Evolutionary conservation across 768 basidiomycete species (phyloP).

Genomic region (Suillus bovinus): DNA sequence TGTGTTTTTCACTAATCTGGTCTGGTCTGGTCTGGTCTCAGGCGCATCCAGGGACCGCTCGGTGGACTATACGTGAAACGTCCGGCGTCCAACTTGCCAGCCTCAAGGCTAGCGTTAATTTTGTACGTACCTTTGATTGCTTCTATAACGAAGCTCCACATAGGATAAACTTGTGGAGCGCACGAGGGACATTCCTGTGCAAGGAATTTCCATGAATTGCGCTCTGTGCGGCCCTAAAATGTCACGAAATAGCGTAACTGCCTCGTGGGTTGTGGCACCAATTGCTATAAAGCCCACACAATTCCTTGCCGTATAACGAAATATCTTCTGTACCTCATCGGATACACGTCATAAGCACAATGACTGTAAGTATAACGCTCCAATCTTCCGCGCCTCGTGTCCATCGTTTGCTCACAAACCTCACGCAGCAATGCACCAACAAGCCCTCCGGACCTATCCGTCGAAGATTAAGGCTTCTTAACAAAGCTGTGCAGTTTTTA

Average conservation of each 20-base stretch:
- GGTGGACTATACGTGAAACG: constrained; percentile 3
- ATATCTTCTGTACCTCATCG: background rate
- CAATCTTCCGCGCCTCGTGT: constrained; percentile 4
- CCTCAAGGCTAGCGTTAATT: constrained; percentile 6
- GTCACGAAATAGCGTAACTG: background rate
- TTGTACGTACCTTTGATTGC: background rate
- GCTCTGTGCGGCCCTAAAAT: constrained; percentile 5
- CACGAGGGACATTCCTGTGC: constrained; percentile 3
- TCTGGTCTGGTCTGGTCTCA: constrained; percentile 4
- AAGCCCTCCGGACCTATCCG: constrained; percentile 1
- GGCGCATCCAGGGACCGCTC: constrained; percentile 2
- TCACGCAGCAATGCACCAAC: background rate
- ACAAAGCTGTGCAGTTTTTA: constrained; percentile 5
- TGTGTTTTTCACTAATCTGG: constrained; percentile 3
- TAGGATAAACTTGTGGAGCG: constrained; percentile 2
- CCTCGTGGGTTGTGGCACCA: constrained; percentile 1
- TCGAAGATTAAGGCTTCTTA: constrained; percentile 1
- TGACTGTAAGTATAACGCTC: constrained; percentile 1
- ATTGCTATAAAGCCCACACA: background rate
- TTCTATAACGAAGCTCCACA: constrained; percentile 3
- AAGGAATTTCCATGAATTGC: constrained; percentile 6
- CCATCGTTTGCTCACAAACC: background rate
- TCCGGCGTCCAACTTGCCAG: constrained; percentile 2
- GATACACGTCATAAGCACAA: constrained; percentile 1
- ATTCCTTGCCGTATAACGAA: background rate